Base-by-base conservation (phyloP, 768 basidiomycete genomes). In the Hydnomerulius pinastri region DNA sequence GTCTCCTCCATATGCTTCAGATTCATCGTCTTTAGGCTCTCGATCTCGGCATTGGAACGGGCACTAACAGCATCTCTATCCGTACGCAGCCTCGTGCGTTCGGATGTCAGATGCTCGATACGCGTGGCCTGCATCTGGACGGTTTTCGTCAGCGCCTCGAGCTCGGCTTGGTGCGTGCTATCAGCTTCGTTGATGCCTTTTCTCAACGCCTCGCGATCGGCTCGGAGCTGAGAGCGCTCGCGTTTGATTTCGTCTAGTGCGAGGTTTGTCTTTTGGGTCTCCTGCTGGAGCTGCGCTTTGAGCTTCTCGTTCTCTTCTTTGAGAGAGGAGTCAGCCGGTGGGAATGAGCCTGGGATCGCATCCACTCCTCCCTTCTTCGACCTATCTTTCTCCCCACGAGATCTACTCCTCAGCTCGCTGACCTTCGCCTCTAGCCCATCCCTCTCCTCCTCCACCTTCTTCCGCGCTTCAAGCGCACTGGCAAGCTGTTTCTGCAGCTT, bases 261-360 rank as follows among this genome's bases (percentile, higher is more conserved):
- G 4, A 35, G 27, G 2, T 49, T 49, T 18, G 53, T 32, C 39
- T 64, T 62, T n/a, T 53, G 54, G 2, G 27, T 40, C 32, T 63
- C 56, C 11, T 60, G 51, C 17, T 59, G 51, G 35, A 60, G 39
- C 51, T 55, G 51, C 1, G 24, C 40, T 18, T 67, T 63, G 18
- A 65, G 42, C 18, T 55, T 62, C 37, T 57, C 60, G 42, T 58
- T 61, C 39, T 65, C 64, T 21, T 62, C 65, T 44, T 48, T 61
- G 35, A 63, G 41, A 1, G 18, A 12, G 21, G 48, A 37, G 32
- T 59, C 54, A 13, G 38, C 20, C 18, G 40, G 21, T 12, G 36
- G 30, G 20, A 6, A 32, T 3, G 44, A 29, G 18, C 33, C 28
- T 12, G 25, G n/a, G n/a, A n/a, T 37, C 1, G 46, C 38, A 0